A percentile compares a stretch with the other conserved stretches of the same genome.
phyloP scores from a whole-genome alignment of 768 basidiomycete genomes.

The Lactifluus volemus region DNA sequence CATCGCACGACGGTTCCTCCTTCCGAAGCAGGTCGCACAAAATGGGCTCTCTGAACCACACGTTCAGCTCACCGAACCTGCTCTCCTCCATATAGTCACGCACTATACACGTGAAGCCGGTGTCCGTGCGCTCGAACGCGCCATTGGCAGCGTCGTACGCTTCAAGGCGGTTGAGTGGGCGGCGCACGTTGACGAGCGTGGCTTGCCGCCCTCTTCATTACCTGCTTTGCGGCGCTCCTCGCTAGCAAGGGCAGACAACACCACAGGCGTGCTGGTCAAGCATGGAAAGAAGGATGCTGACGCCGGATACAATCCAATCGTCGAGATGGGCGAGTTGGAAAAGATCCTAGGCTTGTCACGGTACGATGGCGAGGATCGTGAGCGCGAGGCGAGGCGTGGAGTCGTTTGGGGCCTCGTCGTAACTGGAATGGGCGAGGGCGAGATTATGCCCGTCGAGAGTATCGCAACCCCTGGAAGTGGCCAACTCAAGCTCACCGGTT shows the following conservation, averaged over 20 bases:
- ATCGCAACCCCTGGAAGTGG: conserved; percentile 70
- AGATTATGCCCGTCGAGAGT: conserved; percentile 79
- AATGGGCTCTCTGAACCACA: conserved; percentile 63
- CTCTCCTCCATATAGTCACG: conserved; percentile 62
- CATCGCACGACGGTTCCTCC: conserved; percentile 78
- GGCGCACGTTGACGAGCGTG: conserved; percentile 41
- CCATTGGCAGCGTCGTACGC: conserved; percentile 81
- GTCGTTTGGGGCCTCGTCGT: conserved; percentile 83
- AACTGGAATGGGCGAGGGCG: conserved; percentile 82
- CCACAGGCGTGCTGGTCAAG: background rate
- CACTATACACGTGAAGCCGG: conserved; percentile 88
- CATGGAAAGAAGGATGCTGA: background rate
- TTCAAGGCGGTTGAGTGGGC: conserved; percentile 91
- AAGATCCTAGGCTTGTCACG: conserved; percentile 71
- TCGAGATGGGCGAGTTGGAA: conserved; percentile 70
- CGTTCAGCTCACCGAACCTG: conserved; percentile 58
- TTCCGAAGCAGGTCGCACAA: conserved; percentile 78
- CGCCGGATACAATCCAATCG: conserved; percentile 42
- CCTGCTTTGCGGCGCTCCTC: background rate
- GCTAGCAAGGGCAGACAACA: background rate
- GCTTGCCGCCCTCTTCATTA: conserved; percentile 20
- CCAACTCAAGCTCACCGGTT: conserved; percentile 68
- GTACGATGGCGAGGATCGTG: conserved; percentile 73
- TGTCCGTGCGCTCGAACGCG: conserved; percentile 82
- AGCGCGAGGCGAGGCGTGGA: conserved; percentile 63